These are phyloP conservation scores for Mycena alexandri DNA, from an alignment of 768 basidiomycete species.

Conservation along the genomic window DNA sequence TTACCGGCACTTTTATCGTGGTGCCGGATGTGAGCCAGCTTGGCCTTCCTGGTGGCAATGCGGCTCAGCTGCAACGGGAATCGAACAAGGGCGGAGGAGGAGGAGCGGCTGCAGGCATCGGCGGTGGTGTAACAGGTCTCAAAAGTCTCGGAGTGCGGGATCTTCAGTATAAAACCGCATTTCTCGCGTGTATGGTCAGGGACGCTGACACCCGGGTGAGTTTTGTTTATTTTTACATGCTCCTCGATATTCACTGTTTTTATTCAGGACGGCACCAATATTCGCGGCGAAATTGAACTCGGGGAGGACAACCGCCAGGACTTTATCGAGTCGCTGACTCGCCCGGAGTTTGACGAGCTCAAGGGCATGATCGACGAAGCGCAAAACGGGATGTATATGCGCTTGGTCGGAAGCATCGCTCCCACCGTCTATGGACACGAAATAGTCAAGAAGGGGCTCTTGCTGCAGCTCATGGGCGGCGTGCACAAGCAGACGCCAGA, in stretches of 20 bases:
- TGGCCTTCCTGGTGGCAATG: constrained; percentile 93
- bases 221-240: constrained; percentile 14
- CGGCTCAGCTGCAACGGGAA: constrained; percentile 91
- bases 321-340: constrained; percentile 90
- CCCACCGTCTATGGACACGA: constrained; percentile 99
- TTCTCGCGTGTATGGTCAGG: constrained; percentile 97
- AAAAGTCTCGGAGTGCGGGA: constrained; percentile 96
- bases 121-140: constrained; percentile 90
- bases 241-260: background rate
- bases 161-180: constrained; percentile 98
- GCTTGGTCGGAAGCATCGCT: constrained; percentile 94
- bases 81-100: constrained; percentile 74
- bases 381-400: constrained; percentile 87
- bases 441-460: constrained; percentile 97
- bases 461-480: constrained; percentile 97
- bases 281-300: constrained; percentile 89
- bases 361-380: constrained; percentile 92
- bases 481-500: constrained; percentile 97
- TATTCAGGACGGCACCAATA: constrained; percentile 82
- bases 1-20: constrained; percentile 98
- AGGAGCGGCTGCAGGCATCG: constrained; percentile 71
- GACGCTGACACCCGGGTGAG: constrained; percentile 90
- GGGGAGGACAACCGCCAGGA: constrained; percentile 84
- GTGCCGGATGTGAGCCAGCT: constrained; percentile 98
- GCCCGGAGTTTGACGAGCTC: constrained; percentile 95